Percentiles rank a stretch among this genome's conserved stretches.
phyloP scores from a whole-genome alignment of 768 basidiomycete genomes.

The Dentipellis fragilis region DNA sequence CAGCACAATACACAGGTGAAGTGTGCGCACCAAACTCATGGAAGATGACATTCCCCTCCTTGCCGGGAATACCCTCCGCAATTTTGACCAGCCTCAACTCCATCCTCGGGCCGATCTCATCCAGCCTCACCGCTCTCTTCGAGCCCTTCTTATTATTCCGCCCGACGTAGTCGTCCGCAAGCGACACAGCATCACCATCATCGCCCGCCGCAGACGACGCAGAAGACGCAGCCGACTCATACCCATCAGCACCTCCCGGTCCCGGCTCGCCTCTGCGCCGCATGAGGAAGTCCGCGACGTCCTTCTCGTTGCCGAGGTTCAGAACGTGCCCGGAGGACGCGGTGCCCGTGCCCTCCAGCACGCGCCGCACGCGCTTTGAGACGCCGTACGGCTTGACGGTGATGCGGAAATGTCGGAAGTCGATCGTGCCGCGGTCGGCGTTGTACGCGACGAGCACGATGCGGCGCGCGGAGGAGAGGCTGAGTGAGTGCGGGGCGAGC shows the following conservation, averaged over 20 bases:
- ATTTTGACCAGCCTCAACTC: constrained; percentile 91
- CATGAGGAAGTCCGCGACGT: constrained; percentile 92
- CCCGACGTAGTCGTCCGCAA: constrained; percentile 92
- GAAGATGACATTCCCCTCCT: constrained; percentile 87
- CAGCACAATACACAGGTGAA: constrained; percentile 3
- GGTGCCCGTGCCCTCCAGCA: constrained; percentile 56
- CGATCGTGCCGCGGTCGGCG: constrained; percentile 73
- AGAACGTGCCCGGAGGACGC: constrained; percentile 37
- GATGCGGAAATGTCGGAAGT: constrained; percentile 92
- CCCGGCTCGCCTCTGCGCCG: constrained; percentile 42
- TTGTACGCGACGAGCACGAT: constrained; percentile 93
- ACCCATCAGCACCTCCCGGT: constrained; percentile 66
- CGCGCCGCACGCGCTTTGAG: constrained; percentile 79
- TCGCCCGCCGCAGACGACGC: background rate
- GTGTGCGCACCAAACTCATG: constrained; percentile 76
- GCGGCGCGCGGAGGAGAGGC: constrained; percentile 83
- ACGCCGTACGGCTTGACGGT: constrained; percentile 92
- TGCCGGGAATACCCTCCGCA: constrained; percentile 87
- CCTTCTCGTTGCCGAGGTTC: constrained; percentile 83
- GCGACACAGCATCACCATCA: constrained; percentile 48
- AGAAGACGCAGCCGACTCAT: constrained; percentile 34
- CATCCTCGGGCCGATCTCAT: constrained; percentile 94
- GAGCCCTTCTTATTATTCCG: constrained; percentile 89
- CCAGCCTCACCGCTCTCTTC: constrained; percentile 81
- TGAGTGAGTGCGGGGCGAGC: constrained; percentile 70